phyloP scores from a whole-genome alignment of 2,329 filamentous ascomycete genomes.

The Cylindrodendrum hubeiense region DNA sequence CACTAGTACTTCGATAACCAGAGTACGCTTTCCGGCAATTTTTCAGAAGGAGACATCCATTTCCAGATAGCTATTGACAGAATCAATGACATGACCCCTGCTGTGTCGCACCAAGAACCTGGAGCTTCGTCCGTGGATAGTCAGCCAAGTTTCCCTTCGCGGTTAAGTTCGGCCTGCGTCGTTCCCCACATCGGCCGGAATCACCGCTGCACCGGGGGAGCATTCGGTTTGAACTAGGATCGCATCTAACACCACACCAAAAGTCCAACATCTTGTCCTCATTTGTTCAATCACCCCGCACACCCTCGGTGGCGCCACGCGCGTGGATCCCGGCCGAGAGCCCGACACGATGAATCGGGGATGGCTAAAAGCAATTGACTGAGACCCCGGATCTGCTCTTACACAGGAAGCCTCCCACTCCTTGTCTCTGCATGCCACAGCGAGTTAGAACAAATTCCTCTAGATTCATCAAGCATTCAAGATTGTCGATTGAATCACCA shows the following conservation, averaged over 20 bases:
- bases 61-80: slow-evolving; percentile 6
- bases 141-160: neutral
- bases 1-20: neutral
- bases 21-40: neutral
- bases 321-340: slow-evolving; percentile 20
- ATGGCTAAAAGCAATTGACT: slow-evolving; percentile 11
- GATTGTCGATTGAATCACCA: neutral
- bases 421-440: slow-evolving; percentile 2
- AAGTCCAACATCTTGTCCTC: neutral
- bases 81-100: neutral
- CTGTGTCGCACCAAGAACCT: neutral
- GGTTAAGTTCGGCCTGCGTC: slow-evolving; percentile 7
- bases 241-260: neutral
- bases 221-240: neutral
- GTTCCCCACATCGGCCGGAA: slow-evolving; percentile 25
- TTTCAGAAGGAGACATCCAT: neutral
- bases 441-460: neutral
- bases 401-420: neutral
- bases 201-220: slow-evolving; percentile 7
- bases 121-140: slow-evolving; percentile 3
- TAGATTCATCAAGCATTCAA: neutral
- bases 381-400: neutral
- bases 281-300: slow-evolving; percentile 14
- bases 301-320: neutral
- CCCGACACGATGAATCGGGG: slow-evolving; percentile 11